Evolutionary conservation across 129 eudicot genomes (phyloP).

Genomic region (Ambrosia trifida): DNA sequence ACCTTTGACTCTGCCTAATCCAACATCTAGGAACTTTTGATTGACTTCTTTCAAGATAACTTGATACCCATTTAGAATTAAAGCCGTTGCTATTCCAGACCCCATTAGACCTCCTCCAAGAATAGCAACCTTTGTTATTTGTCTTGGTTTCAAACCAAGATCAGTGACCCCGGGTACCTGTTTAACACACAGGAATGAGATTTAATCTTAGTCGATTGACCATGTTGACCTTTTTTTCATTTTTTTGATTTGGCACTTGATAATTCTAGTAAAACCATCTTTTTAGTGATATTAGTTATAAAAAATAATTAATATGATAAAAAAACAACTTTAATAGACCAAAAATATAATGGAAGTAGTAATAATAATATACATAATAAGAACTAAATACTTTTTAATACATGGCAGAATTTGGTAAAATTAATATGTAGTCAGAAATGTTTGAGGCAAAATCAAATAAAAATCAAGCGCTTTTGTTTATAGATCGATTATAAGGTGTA

Average conservation of each 20-base stretch:
- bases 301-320: too few species aligned
- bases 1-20: conserved; percentile 92
- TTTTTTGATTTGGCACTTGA: too few species aligned
- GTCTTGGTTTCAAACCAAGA: conserved; percentile 74
- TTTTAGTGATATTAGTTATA: too few species aligned
- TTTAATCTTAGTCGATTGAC: not conserved
- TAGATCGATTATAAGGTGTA: not conserved
- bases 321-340: too few species aligned
- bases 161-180: conserved; percentile 95
- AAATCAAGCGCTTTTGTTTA: not conserved
- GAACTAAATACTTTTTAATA: not conserved
- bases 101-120: conserved; percentile 99
- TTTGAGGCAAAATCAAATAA: not conserved
- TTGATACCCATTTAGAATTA: conserved; percentile 65
- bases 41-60: conserved; percentile 94
- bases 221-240: not conserved
- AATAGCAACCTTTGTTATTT: conserved; percentile 78
- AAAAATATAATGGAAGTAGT: not conserved
- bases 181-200: conserved; percentile 8
- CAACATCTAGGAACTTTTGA: conserved; percentile 80
- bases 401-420: not conserved
- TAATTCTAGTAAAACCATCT: too few species aligned
- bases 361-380: not conserved
- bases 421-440: not conserved
- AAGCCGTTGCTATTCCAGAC: conserved; percentile 97